Conservation (phyloP, 306 rosid species). For the Castanea crenata region DNA sequence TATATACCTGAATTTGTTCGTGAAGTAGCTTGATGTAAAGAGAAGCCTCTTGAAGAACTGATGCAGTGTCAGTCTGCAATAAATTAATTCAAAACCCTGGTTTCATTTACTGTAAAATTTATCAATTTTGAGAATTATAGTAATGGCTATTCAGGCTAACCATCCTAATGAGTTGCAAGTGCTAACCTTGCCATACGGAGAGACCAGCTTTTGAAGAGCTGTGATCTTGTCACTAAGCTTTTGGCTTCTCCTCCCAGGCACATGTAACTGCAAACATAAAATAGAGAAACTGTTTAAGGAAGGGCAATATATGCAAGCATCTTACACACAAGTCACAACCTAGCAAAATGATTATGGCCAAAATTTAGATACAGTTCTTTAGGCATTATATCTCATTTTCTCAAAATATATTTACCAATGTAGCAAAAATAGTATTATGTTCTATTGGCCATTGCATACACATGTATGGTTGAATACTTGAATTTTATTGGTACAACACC, state of each 20-base stretch:
- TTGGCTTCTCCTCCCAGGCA: conserved; percentile 52
- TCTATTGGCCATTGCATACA: no score
- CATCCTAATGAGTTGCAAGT: background rate
- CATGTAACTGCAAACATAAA: conserved; percentile 24
- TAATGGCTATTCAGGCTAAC: background rate
- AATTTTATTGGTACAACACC: no score
- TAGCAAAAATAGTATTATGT: no score
- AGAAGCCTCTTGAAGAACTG: conserved; percentile 84
- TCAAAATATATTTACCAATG: no score
- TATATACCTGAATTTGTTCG: conserved; percentile 53
- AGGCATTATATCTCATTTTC: no score
- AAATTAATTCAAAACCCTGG: conserved; percentile 9
- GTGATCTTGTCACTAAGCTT: conserved; percentile 71
- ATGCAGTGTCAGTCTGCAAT: conserved; percentile 72
- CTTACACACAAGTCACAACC: no score
- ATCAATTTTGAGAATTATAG: background rate
- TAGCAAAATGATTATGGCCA: no score
- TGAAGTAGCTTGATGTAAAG: conserved; percentile 62
- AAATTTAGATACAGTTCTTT: no score
- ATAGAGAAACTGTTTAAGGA: background rate
- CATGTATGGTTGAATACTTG: no score
- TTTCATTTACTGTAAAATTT: background rate
- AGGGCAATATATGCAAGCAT: background rate
- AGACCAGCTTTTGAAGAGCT: conserved; percentile 71
- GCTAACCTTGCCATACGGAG: conserved; percentile 83